phyloP scores from a whole-genome alignment of 1,284 basidiomycete genomes.

The Puccinia sorghi region DNA sequence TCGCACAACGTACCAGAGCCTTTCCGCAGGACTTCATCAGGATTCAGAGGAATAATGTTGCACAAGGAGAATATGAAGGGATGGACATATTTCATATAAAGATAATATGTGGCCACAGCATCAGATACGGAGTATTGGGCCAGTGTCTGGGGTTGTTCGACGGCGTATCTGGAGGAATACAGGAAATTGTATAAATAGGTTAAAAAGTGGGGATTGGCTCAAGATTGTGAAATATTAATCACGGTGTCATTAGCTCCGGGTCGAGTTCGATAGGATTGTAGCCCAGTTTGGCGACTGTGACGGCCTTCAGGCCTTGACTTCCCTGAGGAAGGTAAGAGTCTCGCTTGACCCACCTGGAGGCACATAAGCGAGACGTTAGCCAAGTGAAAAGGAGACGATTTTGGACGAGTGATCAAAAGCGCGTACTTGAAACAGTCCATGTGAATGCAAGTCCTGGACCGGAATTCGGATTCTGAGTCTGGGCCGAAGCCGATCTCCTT shows the following conservation, averaged over 20 bases:
- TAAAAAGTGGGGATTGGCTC: background rate
- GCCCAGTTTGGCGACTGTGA: conserved; percentile 93
- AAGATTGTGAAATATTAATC: conserved; percentile 57
- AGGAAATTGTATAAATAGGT: background rate
- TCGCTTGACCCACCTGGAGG: conserved; percentile 82
- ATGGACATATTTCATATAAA: conserved; percentile 99
- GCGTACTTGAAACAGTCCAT: conserved; percentile 93
- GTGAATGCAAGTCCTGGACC: conserved; percentile 87
- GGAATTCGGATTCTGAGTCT: conserved; percentile 93
- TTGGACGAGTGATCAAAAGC: background rate
- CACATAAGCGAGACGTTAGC: background rate
- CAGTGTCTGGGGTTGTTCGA: conserved; percentile 90
- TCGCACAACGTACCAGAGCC: conserved; percentile 96
- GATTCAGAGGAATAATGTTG: conserved; percentile 96
- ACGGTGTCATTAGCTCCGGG: conserved; percentile 99
- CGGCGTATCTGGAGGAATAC: conserved; percentile 71
- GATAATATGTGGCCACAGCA: conserved; percentile 97
- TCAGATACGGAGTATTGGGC: conserved; percentile 99
- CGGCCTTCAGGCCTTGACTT: conserved; percentile 96
- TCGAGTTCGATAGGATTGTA: conserved; percentile 98
- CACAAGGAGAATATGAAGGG: conserved; percentile 99
- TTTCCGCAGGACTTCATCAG: conserved; percentile 95
- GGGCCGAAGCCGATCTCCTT: conserved; percentile 88
- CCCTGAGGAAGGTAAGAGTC: conserved; percentile 99
- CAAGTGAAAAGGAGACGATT: background rate